Conservation (phyloP, 1,284 basidiomycete genomes). For the Coniferiporia sulphurascens region DNA sequence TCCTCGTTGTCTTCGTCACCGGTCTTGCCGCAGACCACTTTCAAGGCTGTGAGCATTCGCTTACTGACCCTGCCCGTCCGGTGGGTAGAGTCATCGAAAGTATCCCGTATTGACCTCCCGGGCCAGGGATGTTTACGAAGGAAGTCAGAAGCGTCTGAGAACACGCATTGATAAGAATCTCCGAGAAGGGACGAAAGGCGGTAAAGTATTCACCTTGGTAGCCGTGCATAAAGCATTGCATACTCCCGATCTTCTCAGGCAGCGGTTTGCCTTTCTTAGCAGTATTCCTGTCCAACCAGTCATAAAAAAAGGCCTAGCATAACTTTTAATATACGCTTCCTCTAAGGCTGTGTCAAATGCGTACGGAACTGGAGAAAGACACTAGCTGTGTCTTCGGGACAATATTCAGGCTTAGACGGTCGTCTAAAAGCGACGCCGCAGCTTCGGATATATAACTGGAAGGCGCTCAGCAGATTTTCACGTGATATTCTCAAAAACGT, state of each 20-base stretch:
- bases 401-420: conserved; percentile 69
- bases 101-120: conserved; percentile 76
- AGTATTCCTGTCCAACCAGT: conserved; percentile 78
- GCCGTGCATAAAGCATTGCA: conserved; percentile 86
- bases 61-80: conserved; percentile 60
- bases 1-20: conserved; percentile 69
- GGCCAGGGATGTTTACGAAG: conserved; percentile 85
- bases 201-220: conserved; percentile 52
- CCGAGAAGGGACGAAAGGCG: neutral
- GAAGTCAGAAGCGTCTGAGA: conserved; percentile 79
- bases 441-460: conserved; percentile 68
- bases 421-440: conserved; percentile 82
- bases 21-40: conserved; percentile 75
- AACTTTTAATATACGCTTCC: neutral
- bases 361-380: conserved; percentile 71
- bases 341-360: conserved; percentile 23
- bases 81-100: conserved; percentile 78
- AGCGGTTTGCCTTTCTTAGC: conserved; percentile 76
- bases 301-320: conserved; percentile 78
- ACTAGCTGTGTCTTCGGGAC: conserved; percentile 86
- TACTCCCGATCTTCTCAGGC: conserved; percentile 84
- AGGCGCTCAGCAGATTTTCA: neutral
- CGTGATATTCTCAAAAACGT: conserved; percentile 3
- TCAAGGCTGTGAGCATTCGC: conserved; percentile 59
- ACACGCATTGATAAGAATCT: neutral